A percentile compares a stretch with the other conserved stretches of the same genome.
Evolutionary conservation across 106 monocot species (phyloP).

Genomic region (Xerophyta viscosa): DNA sequence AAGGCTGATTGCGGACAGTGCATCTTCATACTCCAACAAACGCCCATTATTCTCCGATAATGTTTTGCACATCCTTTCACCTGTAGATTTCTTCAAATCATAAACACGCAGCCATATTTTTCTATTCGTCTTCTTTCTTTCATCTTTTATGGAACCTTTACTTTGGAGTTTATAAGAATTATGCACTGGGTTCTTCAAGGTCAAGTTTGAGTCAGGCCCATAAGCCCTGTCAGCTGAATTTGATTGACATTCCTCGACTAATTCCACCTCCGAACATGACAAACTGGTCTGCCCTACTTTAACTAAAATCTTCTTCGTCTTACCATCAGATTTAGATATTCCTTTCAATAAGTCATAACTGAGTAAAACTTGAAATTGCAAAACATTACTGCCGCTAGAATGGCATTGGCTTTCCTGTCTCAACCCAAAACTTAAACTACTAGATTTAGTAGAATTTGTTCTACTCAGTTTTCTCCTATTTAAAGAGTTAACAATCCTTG

Average conservation of each 20-base stretch:
- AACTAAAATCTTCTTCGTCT: conserved; percentile 9
- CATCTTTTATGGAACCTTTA: conserved; percentile 1
- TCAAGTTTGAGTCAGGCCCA: conserved; percentile 2
- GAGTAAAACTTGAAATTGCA: no score
- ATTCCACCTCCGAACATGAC: conserved; percentile 1
- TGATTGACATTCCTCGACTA: conserved; percentile 7
- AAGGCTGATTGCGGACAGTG: conserved; percentile 30
- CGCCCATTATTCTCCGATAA: conserved; percentile 9
- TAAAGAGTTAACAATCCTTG: no score
- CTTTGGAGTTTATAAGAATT: conserved; percentile 1
- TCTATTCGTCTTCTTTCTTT: conserved; percentile 11
- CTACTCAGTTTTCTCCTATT: no score
- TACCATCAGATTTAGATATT: not conserved
- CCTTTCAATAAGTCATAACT: no score
- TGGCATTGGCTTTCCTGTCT: no score
- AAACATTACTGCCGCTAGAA: no score
- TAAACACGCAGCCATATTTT: conserved; percentile 24
- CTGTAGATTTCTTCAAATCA: conserved; percentile 19
- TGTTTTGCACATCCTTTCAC: conserved; percentile 4
- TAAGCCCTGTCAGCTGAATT: conserved; percentile 6
- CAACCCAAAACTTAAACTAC: no score
- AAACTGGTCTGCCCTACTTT: conserved; percentile 3
- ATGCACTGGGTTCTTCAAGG: conserved; percentile 5
- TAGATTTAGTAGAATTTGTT: no score
- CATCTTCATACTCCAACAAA: conserved; percentile 10